Base-by-base conservation (phyloP, 495 filamentous ascomycete genomes). In the Cenococcum geophilum region DNA sequence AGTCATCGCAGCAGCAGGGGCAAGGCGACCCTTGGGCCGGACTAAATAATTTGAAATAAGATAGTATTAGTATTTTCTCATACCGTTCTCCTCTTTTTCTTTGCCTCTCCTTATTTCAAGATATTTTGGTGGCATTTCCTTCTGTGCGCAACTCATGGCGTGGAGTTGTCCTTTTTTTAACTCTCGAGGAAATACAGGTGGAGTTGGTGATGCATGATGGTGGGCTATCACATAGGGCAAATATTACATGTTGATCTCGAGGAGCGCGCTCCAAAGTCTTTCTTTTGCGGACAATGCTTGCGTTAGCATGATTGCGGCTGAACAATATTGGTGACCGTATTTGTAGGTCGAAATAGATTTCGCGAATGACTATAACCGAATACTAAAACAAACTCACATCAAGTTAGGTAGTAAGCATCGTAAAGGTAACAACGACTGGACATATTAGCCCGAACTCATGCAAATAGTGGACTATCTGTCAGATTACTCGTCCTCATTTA, bases 11-110 rank as follows among this genome's bases (percentile, higher is more conserved):
- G 22, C 74, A 75, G 32, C 79, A 65, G 57, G 65, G 74, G 23
- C 71, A 73, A 62, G 88, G 20, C 9, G 66, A 95, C 79, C 91
- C 89, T 10, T 96, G 91, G 90, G 88, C 89, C 22, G 89, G 89
- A 25, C 72, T 96, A 51, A 91, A 84, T 73, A 86, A 85, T 42
- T 96, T 91, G 91, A 92, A 89, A 74, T 95, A 72, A 77, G 58
- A 23, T 27, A 23, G 49, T 52, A 23, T 16, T 14, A 45, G 18
- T 14, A 14, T 45, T 16, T 18, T 18, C 40, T 14, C 11, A 4
- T 45, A 16, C 40, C 40, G 18, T 45, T 18, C 18, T 45, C 40
- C 18, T 45, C 18, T 18, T 14, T 4, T 14, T 14, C 11, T 14
- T 45, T 14, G 2, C 40, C 11, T 45, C 40, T 16, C 1, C 4